These are phyloP conservation scores for Paramarasmius palmivorus DNA, from an alignment of 1,284 basidiomycete species.

Conservation along the genomic window DNA sequence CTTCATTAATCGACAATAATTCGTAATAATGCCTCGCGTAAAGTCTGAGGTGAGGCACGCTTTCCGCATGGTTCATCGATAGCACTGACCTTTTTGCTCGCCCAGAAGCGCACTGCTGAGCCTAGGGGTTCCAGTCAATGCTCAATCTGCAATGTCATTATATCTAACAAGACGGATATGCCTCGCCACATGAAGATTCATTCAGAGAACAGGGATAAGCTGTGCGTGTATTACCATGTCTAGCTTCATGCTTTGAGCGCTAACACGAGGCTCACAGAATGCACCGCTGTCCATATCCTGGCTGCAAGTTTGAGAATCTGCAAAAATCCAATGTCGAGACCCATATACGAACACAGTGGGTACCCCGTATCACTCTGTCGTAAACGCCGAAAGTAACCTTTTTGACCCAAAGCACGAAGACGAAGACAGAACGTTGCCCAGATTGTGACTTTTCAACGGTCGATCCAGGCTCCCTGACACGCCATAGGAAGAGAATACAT, in stretches of 20 bases:
- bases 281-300: slow-evolving; percentile 19
- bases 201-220: slow-evolving; percentile 11
- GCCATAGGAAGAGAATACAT: slow-evolving; percentile 15
- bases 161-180: slow-evolving; percentile 21
- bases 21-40: not conserved
- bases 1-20: not conserved
- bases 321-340: slow-evolving; percentile 23
- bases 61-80: not conserved
- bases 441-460: slow-evolving; percentile 16
- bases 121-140: slow-evolving; percentile 11
- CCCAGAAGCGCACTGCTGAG: slow-evolving; percentile 2
- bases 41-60: slow-evolving; percentile 3
- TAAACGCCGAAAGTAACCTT: not conserved
- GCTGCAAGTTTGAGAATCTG: slow-evolving; percentile 20
- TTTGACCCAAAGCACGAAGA: slow-evolving; percentile 9
- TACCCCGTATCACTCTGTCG: not conserved
- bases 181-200: slow-evolving; percentile 21
- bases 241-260: not conserved
- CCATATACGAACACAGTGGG: slow-evolving; percentile 18
- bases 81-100: not conserved
- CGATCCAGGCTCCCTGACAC: slow-evolving; percentile 14
- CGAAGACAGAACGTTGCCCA: slow-evolving; percentile 13
- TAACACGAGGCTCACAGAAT: slow-evolving; percentile 15
- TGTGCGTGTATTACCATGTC: slow-evolving; percentile 9
- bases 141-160: slow-evolving; percentile 13